Conservation (phyloP, 2,329 filamentous ascomycete genomes). For the Fonsecaea erecta region DNA sequence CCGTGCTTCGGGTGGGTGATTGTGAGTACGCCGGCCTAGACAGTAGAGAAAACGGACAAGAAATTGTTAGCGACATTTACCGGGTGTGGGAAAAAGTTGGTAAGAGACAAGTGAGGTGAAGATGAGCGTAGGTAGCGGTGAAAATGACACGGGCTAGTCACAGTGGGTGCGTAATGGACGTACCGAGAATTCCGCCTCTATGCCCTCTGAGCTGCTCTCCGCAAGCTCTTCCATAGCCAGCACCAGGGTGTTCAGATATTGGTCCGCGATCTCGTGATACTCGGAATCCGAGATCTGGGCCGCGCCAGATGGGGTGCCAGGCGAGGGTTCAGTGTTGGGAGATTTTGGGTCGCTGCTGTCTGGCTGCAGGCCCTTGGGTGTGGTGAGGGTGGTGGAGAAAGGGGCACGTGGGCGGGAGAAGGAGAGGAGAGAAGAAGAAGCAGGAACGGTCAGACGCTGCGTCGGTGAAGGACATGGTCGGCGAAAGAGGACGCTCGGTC, state of each 20-base stretch:
- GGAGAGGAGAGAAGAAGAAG: background rate
- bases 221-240: conserved; percentile 71
- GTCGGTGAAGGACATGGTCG: conserved; percentile 1
- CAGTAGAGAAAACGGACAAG: background rate
- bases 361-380: conserved; percentile 62
- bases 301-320: conserved; percentile 47
- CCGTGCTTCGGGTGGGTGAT: conserved; percentile 69
- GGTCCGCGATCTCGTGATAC: conserved; percentile 78
- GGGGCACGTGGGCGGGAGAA: background rate
- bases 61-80: background rate
- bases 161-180: conserved; percentile 41
- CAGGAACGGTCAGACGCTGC: conserved; percentile 1
- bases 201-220: conserved; percentile 67
- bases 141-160: background rate
- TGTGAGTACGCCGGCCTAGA: conserved; percentile 81
- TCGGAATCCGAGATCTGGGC: conserved; percentile 70
- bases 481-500: conserved; percentile 10
- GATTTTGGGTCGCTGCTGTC: conserved; percentile 59
- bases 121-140: background rate
- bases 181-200: conserved; percentile 91
- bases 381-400: conserved; percentile 20
- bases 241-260: conserved; percentile 68
- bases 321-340: conserved; percentile 49
- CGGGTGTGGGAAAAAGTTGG: background rate
- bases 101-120: background rate